These are phyloP conservation scores for Russula sp. DNA, from an alignment of 768 basidiomycete species.

Conservation along the genomic window DNA sequence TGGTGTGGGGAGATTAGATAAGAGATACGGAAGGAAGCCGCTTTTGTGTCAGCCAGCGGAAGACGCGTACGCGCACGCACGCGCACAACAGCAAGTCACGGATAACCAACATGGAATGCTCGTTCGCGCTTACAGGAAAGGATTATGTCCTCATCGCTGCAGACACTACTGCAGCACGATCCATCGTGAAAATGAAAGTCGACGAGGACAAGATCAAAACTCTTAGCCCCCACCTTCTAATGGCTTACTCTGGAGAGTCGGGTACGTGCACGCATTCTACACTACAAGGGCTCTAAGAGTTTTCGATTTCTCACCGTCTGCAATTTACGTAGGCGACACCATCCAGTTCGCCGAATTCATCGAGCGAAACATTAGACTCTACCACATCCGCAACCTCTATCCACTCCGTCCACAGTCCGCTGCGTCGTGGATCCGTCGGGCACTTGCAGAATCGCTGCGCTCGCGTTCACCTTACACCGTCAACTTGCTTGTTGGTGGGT, in stretches of 20 bases:
- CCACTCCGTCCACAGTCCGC: constrained; percentile 86
- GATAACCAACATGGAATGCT: constrained; percentile 65
- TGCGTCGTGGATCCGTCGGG: constrained; percentile 90
- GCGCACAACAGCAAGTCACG: background rate
- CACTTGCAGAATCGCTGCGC: constrained; percentile 83
- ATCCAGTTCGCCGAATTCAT: constrained; percentile 95
- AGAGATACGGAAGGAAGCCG: background rate
- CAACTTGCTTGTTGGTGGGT: constrained; percentile 90
- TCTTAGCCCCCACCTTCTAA: constrained; percentile 84
- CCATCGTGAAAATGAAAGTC: constrained; percentile 95
- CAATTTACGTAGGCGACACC: constrained; percentile 67
- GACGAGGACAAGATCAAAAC: constrained; percentile 97
- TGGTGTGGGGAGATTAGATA: constrained; percentile 10
- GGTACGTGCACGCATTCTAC: no score
- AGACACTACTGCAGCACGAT: constrained; percentile 83
- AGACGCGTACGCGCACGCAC: background rate
- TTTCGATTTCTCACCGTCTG: background rate
- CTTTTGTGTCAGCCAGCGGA: background rate
- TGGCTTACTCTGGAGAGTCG: constrained; percentile 94
- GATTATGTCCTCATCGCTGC: constrained; percentile 91
- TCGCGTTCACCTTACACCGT: constrained; percentile 86
- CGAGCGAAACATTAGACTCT: constrained; percentile 91
- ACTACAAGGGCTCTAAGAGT: background rate
- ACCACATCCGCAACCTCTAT: constrained; percentile 91
- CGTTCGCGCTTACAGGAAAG: constrained; percentile 87